Evolutionary conservation across 345 rosid species (phyloP), one percentile per base, ranked within the genome.

Genomic region (Laguncularia racemosa): DNA sequence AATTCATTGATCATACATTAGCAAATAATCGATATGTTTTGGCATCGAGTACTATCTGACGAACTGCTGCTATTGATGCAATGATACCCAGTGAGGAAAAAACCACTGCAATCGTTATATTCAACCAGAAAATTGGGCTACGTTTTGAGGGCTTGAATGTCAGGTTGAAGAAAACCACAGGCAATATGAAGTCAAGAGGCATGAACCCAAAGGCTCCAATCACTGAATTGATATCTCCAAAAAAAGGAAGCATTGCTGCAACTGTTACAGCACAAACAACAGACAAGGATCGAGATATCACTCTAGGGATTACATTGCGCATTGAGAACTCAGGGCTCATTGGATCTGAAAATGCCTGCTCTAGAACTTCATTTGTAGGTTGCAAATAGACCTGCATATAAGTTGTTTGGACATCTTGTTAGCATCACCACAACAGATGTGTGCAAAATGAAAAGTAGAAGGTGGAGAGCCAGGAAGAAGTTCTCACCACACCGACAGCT

Each of bases 201-300:
- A 91, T 71, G 74, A 88, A 86, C 17, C 96, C 95, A 11, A 88
- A 88, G 15, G 95, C 92, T 19, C 95, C 96, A 11, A 84, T 67
- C 49, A 86, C 51, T 0, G 96, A 52, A 65, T 72, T 82, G 51
- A 86, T 59, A 67, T 88, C 95, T 40, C 93, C 93, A 1, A 92
- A 86, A 64, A 92, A 92, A 9, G 96, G 95, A 55, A 86, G 83
- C 95, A 88, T 84, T 16, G 93, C 86, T 18, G 95, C 86, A 12
- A 88, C 17, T 2, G 70, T 56, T 26, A 88, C 80, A 16, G 95
- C 74, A 26, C 69, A 62, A 17, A 77, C 49, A 13, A 91, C 80
- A 0, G 95, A 84, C 26, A 81, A 18, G 0, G 98, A 86, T 53
- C 96, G 74, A 0, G 75, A 72, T 13, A 68, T 53, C 23, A 81